These are phyloP conservation scores for Chenopodium quinoa DNA, from an alignment of 148 eudicot species.

Conservation along the genomic window DNA sequence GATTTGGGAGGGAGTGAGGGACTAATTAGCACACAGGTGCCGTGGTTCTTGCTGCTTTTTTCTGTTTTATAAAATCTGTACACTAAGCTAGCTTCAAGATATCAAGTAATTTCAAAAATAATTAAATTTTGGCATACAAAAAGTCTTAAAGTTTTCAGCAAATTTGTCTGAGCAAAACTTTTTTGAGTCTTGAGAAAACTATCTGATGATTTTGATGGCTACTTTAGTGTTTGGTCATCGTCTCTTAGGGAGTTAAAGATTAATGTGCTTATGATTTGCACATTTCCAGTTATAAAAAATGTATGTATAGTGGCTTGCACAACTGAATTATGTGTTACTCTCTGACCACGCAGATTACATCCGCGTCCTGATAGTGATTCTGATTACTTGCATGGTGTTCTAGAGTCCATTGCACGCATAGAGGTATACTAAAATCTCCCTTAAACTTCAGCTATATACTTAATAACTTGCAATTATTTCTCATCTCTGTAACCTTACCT, in stretches of 20 bases:
- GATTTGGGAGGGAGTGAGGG: background rate
- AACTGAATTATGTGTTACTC: background rate
- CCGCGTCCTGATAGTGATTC: conserved; percentile 85
- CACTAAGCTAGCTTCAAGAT: background rate
- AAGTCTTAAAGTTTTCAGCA: background rate
- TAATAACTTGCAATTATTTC: background rate
- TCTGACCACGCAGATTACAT: conserved; percentile 48
- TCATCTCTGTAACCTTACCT: background rate
- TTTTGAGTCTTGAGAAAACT: background rate
- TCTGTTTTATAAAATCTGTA: background rate
- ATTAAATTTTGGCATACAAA: background rate
- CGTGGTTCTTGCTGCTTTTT: background rate
- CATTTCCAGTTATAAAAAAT: background rate
- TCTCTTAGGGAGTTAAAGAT: background rate
- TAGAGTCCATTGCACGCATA: conserved; percentile 93
- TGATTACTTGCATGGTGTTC: conserved; percentile 81
- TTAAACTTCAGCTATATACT: background rate
- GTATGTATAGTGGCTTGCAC: background rate
- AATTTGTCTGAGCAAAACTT: background rate
- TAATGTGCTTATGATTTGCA: background rate
- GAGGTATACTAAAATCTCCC: conserved; percentile 49
- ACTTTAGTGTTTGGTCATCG: background rate
- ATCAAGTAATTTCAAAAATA: background rate
- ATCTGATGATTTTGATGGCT: background rate
- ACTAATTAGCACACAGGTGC: background rate